Base-by-base conservation (phyloP, 331 rosid species). In the Stylosanthes scabra region DNA sequence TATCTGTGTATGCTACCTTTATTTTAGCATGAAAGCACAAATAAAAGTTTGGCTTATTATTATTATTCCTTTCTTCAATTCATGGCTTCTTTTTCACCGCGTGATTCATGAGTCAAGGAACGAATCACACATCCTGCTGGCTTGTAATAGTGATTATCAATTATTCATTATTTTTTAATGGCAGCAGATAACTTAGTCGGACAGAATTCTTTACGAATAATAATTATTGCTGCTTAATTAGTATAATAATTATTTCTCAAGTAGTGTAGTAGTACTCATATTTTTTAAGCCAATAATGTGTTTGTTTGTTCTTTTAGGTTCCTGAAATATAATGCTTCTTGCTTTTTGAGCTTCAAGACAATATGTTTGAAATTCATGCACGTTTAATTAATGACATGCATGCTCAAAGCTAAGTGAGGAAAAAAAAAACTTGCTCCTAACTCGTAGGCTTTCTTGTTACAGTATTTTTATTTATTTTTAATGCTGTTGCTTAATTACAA, bases 301-400 rank as follows among this genome's bases (percentile, higher is more conserved):
- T 44, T 47, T 12, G 47, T 50, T 25, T n/a, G 16, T 25, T 63
- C 16, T 59, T 37, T 46, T 13, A 47, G 49, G 54, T 12, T 40
- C 37, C 37, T 31, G 37, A 31, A n/a, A n/a, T n/a, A n/a, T n/a
- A n/a, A 31, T 34, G 37, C 16, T 14, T 28, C 54, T 49, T 63
- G 52, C 68, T 63, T 61, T 49, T 59, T 61, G 16, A n/a, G 60
- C 60, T 67, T 67, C 13, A 4, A 6, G 11, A 31, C 72, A 57
- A 6, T 34, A 9, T 9, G 3, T 12, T n/a, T n/a, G 55, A 9
- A 16, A 39, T 41, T 47, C 5, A 44, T 20, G 37, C 63, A 59
- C 68, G 80, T 59, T 75, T 4, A 58, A 58, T 47, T 67, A 75
- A 65, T 44, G 58, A 55, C 7, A 41, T 42, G 16, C 10, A 63